Evolutionary conservation across 2,329 filamentous ascomycete species (phyloP).

Genomic region (Penicillium sp.): DNA sequence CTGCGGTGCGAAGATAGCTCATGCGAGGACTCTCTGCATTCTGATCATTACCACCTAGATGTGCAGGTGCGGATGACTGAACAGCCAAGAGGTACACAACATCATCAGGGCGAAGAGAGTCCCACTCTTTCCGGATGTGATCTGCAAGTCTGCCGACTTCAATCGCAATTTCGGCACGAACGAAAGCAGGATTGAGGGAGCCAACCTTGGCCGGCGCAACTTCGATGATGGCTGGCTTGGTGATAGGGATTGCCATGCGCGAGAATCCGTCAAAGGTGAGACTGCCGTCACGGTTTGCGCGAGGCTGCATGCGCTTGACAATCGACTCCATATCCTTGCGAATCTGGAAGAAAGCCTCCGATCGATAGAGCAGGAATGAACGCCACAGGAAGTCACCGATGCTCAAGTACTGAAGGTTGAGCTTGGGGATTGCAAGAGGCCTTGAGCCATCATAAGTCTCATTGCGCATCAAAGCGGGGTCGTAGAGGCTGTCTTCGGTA

Average conservation of each 20-base stretch:
- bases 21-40: constrained; percentile 62
- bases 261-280: constrained; percentile 77
- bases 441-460: constrained; percentile 83
- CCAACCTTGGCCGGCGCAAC: constrained; percentile 80
- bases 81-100: constrained; percentile 84
- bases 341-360: constrained; percentile 90
- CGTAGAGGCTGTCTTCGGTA: constrained; percentile 77
- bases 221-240: constrained; percentile 82
- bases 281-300: constrained; percentile 60
- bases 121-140: constrained; percentile 81
- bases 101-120: constrained; percentile 79
- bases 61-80: constrained; percentile 52
- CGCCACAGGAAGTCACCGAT: constrained; percentile 97
- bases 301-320: constrained; percentile 74
- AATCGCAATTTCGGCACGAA: constrained; percentile 80
- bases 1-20: constrained; percentile 71
- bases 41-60: constrained; percentile 19
- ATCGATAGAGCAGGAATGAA: constrained; percentile 81
- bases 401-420: constrained; percentile 93
- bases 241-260: constrained; percentile 85
- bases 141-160: constrained; percentile 79
- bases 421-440: constrained; percentile 85
- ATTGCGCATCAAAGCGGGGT: constrained; percentile 72
- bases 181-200: constrained; percentile 74
- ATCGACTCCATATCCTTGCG: constrained; percentile 84